phyloP scores from a whole-genome alignment of 1,284 basidiomycete species.

The Sporisorium sorghi region DNA sequence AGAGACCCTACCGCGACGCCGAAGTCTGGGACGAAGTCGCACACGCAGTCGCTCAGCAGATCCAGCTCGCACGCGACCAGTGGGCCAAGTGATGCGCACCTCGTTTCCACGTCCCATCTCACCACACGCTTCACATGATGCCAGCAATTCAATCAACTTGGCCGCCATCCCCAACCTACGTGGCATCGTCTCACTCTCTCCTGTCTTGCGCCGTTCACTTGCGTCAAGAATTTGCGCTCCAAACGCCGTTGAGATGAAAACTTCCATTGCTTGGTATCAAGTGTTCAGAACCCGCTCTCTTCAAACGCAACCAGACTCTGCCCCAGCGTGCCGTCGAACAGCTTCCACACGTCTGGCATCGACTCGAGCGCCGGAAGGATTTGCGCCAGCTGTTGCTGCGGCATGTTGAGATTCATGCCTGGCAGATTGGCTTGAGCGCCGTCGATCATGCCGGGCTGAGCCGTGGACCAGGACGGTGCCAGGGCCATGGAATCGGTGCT shows the following conservation, averaged over 20 bases:
- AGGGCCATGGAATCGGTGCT: constrained; percentile 15
- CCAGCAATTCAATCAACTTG: not conserved
- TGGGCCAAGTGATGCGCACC: too few relatives aligned
- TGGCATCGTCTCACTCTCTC: too few relatives aligned
- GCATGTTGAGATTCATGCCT: constrained; percentile 46
- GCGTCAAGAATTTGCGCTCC: too few relatives aligned
- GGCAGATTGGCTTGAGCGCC: constrained; percentile 20
- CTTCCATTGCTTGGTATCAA: not conserved
- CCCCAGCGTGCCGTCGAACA: constrained; percentile 54
- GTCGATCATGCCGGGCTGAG: constrained; percentile 11
- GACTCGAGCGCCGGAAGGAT: constrained; percentile 49
- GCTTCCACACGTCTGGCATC: constrained; percentile 57
- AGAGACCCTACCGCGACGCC: constrained; percentile 58
- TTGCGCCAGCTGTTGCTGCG: constrained; percentile 46
- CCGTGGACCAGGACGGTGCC: constrained; percentile 6
- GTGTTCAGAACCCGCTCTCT: constrained; percentile 49
- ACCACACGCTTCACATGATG: too few relatives aligned
- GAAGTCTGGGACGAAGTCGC: constrained; percentile 64
- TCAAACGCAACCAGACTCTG: constrained; percentile 48
- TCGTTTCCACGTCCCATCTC: too few relatives aligned
- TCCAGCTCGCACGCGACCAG: constrained; percentile 25
- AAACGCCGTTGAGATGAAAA: not conserved
- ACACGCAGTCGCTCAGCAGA: constrained; percentile 32
- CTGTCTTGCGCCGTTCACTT: not conserved
- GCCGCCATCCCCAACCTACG: too few relatives aligned